A percentile compares a stretch with the other conserved stretches of the same genome.
Evolutionary conservation across 176 grass and related monocot species (phyloP).

Genomic region (Carex kokanica): DNA sequence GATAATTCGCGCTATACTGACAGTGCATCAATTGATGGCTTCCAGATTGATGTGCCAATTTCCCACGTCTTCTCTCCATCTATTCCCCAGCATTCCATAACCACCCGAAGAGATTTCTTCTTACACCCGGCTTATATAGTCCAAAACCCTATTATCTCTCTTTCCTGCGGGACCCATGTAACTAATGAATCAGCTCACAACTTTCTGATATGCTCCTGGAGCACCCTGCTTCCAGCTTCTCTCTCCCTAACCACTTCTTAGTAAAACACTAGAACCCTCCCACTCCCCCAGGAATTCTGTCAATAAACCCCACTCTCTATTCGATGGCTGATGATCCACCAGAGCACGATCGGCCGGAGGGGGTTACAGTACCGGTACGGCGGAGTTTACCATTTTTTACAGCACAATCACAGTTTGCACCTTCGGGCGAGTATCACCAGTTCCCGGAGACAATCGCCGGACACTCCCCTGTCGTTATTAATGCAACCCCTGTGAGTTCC

Average conservation of each 20-base stretch:
- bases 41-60: background rate
- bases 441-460: background rate
- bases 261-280: background rate
- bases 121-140: background rate
- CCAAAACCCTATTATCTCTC: background rate
- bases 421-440: background rate
- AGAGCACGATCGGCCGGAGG: background rate
- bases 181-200: no score
- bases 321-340: slow-evolving; percentile 13
- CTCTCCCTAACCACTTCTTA: background rate
- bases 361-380: background rate
- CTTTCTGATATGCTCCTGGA: background rate
- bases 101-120: background rate
- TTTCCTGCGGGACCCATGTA: background rate
- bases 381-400: background rate
- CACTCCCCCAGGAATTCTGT: background rate
- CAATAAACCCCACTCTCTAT: background rate
- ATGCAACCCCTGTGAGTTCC: background rate
- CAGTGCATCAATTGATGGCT: background rate
- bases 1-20: background rate
- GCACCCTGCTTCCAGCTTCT: background rate
- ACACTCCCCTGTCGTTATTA: background rate
- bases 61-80: background rate
- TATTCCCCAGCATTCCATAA: slow-evolving; percentile 13
- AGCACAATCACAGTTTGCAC: background rate